phyloP scores from a whole-genome alignment of 2,329 filamentous ascomycete genomes.

The Sporothrix humicola region DNA sequence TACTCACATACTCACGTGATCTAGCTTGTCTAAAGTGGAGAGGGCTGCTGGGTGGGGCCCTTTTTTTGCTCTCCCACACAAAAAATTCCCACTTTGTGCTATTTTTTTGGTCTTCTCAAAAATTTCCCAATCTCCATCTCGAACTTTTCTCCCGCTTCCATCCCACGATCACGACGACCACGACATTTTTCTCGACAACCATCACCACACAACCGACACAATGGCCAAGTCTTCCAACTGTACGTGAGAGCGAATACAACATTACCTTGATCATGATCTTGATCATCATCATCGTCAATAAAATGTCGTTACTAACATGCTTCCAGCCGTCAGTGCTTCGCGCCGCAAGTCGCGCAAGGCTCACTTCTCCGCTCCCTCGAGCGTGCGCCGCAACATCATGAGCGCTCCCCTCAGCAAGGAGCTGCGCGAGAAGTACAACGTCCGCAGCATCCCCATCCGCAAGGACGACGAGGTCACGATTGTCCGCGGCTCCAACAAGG shows the following conservation, averaged over 20 bases:
- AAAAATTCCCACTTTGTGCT: conserved; percentile 29
- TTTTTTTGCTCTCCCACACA: conserved; percentile 31
- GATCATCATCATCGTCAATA: background rate
- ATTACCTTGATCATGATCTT: background rate
- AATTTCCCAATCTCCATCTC: conserved; percentile 30
- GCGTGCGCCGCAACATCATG: conserved; percentile 95
- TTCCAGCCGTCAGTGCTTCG: conserved; percentile 72
- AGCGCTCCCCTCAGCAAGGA: conserved; percentile 95
- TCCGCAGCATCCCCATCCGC: conserved; percentile 94
- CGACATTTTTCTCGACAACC: conserved; percentile 30
- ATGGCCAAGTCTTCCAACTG: conserved; percentile 39
- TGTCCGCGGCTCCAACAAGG: conserved; percentile 93
- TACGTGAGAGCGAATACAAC: conserved; percentile 28
- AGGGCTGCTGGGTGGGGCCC: conserved; percentile 31
- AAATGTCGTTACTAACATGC: conserved; percentile 11
- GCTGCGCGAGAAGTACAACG: conserved; percentile 98
- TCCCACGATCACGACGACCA: conserved; percentile 26
- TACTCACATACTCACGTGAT: background rate
- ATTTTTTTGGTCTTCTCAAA: conserved; percentile 23
- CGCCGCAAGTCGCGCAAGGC: conserved; percentile 99
- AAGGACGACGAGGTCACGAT: conserved; percentile 96
- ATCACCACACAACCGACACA: conserved; percentile 32
- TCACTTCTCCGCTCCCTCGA: conserved; percentile 95
- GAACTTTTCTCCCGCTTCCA: conserved; percentile 25
- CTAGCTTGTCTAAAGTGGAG: background rate